Base-by-base conservation (phyloP, 2,329 filamentous ascomycete genomes). In the Aschersonia sp. region DNA sequence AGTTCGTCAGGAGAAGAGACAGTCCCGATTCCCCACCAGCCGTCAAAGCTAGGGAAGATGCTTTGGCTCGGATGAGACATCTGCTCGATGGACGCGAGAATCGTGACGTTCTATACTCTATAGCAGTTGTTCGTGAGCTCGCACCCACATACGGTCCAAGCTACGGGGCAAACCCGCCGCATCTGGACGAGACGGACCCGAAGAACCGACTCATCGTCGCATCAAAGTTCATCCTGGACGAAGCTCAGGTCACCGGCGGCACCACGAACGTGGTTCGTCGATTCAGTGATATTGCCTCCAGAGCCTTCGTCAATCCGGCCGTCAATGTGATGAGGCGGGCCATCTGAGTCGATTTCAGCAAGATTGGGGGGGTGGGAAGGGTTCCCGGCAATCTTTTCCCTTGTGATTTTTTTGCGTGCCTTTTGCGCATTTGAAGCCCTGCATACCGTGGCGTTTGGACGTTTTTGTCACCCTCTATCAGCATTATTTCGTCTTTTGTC, bases 91-190 rank as follows among this genome's bases (percentile, higher is more conserved):
- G 83, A 44, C 77, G 83, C 30, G 89, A 96, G 66, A 92, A 90
- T 57, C 80, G 89, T 47, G 88, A 96, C 60, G 83, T 95, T 14
- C 77, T 96, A 49, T 95, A 95, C 65, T 92, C 86, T 0, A 83
- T 95, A 54, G 86, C 85, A 7, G 78, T 94, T 48, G 80, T 85
- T 12, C 80, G 87, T 30, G 79, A 89, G 52, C 72, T 88, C 45
- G 81, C 84, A 43, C 79, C 80, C 33, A 76, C 79, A 43, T 79
- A 75, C 57, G 75, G 75, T 11, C 68, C 78, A 9, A 75, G 73
- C 53, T 76, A 76, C 33, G 75, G 75, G 52, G 74, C 68, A 50
- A 69, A 73, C 30, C 73, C 76, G 1, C 71, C 75, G 44, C 77
- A 79, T 49, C 68, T 79, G 5, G 80, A 83, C 57, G 83, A 86